Base-by-base conservation (phyloP, 257 asterid genomes). In the Ligustrum vulgare region DNA sequence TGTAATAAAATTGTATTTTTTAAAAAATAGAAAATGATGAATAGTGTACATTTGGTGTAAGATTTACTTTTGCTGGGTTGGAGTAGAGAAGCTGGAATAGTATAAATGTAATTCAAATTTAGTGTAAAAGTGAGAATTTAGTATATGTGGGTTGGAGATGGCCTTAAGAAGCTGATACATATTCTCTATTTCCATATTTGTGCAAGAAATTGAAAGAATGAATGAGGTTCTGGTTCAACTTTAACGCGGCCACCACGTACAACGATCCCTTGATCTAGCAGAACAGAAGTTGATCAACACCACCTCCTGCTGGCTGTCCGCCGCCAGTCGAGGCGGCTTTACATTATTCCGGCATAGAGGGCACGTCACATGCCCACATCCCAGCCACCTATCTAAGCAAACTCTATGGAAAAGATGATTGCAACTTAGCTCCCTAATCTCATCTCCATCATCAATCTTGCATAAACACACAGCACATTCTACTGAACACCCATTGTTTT, bases 341-440 rank as follows among this genome's bases (percentile, higher is more conserved):
- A 82, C 35, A 62, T 73, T 72, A 64, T 80, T 73, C 60, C 87
- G 67, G 15, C 88, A 84, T 12, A 81, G 37, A 0, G 88, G 88
- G 62, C 88, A 84, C 1, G 84, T 73, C 8, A 20, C 10, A 25
- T 37, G 58, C 22, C 86, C 82, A 22, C 69, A 81, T 0, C 81
- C 84, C 33, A 81, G 15, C 88, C 88, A 84, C 75, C 84, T 79
- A 2, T 84, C 88, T 65, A 81, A 76, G 22, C 88, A 84, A 67
- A 47, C 84, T 10, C 79, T 49, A 22, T 81, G 88, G 13, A 81
- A 84, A 3, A 81, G 47, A 72, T 84, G 88, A 32, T 71, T 71
- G 20, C 88, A 84, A 35, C 78, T 79, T 67, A 84, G 37, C 75
- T 77, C 79, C 22, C 80, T 70, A 2, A 78, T 73, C 45, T 80